Evolutionary conservation across 176 grass and related monocot species (phyloP).

Genomic region (Paspalum notatum): DNA sequence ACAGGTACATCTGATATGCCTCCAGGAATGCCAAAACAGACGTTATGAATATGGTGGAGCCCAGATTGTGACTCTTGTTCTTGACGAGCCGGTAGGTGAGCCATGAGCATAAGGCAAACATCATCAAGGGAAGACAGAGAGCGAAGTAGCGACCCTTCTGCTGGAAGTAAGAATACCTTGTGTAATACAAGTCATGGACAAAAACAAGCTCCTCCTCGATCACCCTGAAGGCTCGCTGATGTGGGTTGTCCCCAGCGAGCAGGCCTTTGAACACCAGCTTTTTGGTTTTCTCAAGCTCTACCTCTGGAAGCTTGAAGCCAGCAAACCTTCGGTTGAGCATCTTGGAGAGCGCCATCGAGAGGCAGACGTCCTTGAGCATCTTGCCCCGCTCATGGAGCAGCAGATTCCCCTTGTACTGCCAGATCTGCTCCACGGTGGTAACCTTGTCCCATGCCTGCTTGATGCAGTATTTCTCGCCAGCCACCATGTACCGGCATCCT

Average conservation of each 20-base stretch:
- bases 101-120: too few relatives aligned
- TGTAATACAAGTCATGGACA: background rate
- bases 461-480: background rate
- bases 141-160: too few relatives aligned
- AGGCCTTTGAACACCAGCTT: background rate
- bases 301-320: background rate
- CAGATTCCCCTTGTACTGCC: background rate
- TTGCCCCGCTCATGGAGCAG: background rate
- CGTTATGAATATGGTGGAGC: too few relatives aligned
- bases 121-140: too few relatives aligned
- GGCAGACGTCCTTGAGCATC: conserved; percentile 4
- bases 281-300: background rate
- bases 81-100: too few relatives aligned
- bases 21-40: too few relatives aligned
- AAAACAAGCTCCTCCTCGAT: background rate
- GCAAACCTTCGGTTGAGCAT: conserved; percentile 1
- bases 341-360: conserved; percentile 19
- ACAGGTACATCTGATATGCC: too few relatives aligned
- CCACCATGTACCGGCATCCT: background rate
- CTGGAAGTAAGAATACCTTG: too few relatives aligned
- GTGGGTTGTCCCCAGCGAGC: background rate
- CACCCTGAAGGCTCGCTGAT: background rate
- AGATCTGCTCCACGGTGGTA: background rate
- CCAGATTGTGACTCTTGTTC: too few relatives aligned
- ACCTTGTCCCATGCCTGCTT: background rate